Evolutionary conservation across 148 eudicot genomes (phyloP).

Genomic region (Vaccinium darrowii): DNA sequence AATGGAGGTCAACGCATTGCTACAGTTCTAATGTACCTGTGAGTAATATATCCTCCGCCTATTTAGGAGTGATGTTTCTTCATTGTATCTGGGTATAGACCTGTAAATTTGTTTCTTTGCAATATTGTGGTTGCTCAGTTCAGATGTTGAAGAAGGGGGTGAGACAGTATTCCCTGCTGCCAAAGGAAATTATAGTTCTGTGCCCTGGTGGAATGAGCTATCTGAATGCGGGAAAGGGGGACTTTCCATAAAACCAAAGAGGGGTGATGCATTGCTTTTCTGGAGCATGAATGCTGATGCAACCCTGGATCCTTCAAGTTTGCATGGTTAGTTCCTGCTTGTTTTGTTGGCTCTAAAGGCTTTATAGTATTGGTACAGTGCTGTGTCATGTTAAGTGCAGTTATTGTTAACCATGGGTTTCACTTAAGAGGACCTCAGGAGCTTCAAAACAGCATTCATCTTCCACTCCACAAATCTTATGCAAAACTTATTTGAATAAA

Average conservation of each 20-base stretch:
- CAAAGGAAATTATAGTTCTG: slow-evolving; percentile 42
- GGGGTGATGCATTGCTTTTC: slow-evolving; percentile 63
- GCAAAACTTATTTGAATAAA: not conserved
- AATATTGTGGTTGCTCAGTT: slow-evolving; percentile 25
- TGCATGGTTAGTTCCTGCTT: slow-evolving; percentile 43
- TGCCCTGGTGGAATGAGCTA: slow-evolving; percentile 59
- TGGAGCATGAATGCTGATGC: slow-evolving; percentile 80
- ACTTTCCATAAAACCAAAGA: slow-evolving; percentile 53
- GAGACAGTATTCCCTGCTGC: slow-evolving; percentile 69
- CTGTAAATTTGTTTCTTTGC: not conserved
- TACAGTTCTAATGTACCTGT: slow-evolving; percentile 73
- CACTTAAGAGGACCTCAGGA: not conserved
- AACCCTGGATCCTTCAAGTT: slow-evolving; percentile 52
- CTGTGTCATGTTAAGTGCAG: not conserved
- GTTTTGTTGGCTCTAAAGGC: not conserved
- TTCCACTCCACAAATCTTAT: not conserved
- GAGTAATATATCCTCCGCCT: slow-evolving; percentile 18
- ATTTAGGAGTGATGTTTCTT: not conserved
- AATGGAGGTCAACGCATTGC: slow-evolving; percentile 74
- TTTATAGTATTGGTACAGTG: not conserved
- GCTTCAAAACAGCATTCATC: slow-evolving; percentile 1
- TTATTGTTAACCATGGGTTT: not conserved
- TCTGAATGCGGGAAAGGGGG: slow-evolving; percentile 63
- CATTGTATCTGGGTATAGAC: not conserved
- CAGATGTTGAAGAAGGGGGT: slow-evolving; percentile 74